Percentiles rank a stretch among this genome's conserved stretches.
phyloP scores from a whole-genome alignment of 106 monocot species.

The Alisma plantagoaquatica region DNA sequence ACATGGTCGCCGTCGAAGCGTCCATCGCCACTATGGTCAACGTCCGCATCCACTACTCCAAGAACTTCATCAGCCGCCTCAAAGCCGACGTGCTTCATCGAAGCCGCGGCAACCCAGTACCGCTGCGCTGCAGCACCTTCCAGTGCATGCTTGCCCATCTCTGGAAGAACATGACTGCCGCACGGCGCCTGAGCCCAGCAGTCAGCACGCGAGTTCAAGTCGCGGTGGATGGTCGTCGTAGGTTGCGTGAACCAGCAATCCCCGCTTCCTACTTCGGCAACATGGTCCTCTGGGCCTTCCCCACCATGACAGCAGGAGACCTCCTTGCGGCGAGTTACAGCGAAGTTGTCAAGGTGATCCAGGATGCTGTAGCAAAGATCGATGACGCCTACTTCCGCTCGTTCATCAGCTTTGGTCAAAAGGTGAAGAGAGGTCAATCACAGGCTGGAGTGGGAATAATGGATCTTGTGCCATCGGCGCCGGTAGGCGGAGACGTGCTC shows the following conservation, averaged over 20 bases:
- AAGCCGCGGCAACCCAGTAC: not conserved
- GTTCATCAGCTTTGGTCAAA: conserved; percentile 7
- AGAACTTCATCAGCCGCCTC: not conserved
- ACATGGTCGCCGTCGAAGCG: not conserved
- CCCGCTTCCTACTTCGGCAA: conserved; percentile 11
- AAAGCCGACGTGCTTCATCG: not conserved
- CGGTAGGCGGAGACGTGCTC: not conserved
- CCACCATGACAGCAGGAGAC: conserved; percentile 1
- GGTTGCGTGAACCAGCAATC: conserved; percentile 5
- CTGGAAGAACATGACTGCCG: conserved; percentile 10
- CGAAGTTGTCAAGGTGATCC: conserved; percentile 1
- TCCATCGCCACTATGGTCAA: not conserved
- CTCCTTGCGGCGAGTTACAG: not conserved
- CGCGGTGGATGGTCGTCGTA: conserved; percentile 9
- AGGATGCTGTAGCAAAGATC: not conserved
- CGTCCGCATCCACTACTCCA: conserved; percentile 8
- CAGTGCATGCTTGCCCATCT: conserved; percentile 7
- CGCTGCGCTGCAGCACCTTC: conserved; percentile 10
- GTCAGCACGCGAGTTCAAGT: conserved; percentile 3
- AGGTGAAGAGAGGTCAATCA: not conserved
- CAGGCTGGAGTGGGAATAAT: not conserved
- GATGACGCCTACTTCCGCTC: conserved; percentile 11
- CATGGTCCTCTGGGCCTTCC: conserved; percentile 8
- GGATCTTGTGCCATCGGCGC: not conserved
- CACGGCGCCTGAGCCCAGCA: conserved; percentile 1